Conservation (phyloP, 768 basidiomycete genomes). For the Trametes cinnabarina region DNA sequence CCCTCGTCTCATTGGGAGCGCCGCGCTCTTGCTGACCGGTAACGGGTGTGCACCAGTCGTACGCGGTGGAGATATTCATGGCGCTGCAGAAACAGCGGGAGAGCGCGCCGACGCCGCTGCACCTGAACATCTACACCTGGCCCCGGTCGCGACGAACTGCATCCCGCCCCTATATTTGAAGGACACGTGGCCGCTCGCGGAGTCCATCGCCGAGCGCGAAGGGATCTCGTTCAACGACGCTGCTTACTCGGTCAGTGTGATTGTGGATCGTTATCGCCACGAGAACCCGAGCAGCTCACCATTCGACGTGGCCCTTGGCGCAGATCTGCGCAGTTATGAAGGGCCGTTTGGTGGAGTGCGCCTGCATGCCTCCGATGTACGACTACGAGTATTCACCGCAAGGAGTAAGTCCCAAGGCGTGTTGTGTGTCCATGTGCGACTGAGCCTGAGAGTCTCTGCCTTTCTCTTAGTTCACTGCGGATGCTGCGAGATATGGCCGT, state of each 20-base stretch:
- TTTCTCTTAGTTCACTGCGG: neutral
- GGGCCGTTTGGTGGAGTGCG: neutral
- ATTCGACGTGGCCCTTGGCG: neutral
- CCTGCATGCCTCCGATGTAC: constrained; percentile 2
- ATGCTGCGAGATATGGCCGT: neutral
- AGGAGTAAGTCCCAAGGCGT: neutral
- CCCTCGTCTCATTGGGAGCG: neutral
- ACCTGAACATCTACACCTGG: neutral
- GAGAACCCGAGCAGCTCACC: neutral
- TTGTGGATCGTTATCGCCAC: neutral
- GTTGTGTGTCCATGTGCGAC: neutral
- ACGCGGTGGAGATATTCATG: neutral
- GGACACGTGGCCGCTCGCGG: neutral
- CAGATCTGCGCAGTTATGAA: neutral
- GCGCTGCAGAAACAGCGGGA: neutral
- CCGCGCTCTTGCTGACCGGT: neutral
- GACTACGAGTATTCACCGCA: constrained; percentile 4
- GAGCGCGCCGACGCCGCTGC: neutral
- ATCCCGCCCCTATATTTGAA: neutral
- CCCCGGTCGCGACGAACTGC: neutral
- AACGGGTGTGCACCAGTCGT: neutral
- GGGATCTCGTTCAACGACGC: constrained; percentile 1
- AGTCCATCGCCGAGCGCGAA: neutral
- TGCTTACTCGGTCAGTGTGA: neutral
- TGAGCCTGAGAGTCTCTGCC: neutral